phyloP scores from a whole-genome alignment of 2,329 filamentous ascomycete genomes.

The Phaeosphaeriaceae sp. region DNA sequence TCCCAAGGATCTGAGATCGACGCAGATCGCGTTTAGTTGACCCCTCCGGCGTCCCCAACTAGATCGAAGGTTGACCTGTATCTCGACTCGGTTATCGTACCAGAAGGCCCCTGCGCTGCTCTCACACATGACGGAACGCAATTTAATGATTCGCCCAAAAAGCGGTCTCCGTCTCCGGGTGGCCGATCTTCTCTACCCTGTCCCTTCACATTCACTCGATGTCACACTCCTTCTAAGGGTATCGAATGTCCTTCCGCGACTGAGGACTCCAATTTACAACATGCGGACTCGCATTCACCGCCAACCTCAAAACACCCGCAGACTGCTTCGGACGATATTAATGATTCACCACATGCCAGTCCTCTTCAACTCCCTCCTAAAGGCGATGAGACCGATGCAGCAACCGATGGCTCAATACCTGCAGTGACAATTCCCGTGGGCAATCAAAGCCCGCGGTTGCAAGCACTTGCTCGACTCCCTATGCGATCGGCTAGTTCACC shows the following conservation, averaged over 20 bases:
- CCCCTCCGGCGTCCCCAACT: conserved; percentile 32
- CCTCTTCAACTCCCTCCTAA: neutral
- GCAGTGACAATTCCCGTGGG: neutral
- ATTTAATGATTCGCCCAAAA: conserved; percentile 17
- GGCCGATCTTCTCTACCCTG: conserved; percentile 2
- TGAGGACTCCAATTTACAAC: neutral
- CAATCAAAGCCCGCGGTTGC: neutral
- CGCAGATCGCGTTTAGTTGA: conserved; percentile 12
- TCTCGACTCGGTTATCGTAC: conserved; percentile 20
- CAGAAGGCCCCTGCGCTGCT: conserved; percentile 20
- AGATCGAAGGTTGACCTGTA: conserved; percentile 23
- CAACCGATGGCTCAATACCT: neutral
- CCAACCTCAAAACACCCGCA: neutral
- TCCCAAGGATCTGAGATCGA: conserved; percentile 21
- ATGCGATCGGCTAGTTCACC: conserved; percentile 38
- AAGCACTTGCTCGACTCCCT: conserved; percentile 19
- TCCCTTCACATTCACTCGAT: conserved; percentile 9
- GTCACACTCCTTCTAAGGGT: conserved; percentile 14
- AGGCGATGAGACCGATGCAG: neutral
- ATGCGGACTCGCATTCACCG: neutral
- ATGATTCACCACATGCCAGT: neutral
- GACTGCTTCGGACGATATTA: neutral
- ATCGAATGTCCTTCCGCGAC: neutral
- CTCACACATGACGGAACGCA: conserved; percentile 4
- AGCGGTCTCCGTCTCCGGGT: conserved; percentile 5